phyloP scores from a whole-genome alignment of 2,329 filamentous ascomycete species.

The Trichoderma citrinoviride region DNA sequence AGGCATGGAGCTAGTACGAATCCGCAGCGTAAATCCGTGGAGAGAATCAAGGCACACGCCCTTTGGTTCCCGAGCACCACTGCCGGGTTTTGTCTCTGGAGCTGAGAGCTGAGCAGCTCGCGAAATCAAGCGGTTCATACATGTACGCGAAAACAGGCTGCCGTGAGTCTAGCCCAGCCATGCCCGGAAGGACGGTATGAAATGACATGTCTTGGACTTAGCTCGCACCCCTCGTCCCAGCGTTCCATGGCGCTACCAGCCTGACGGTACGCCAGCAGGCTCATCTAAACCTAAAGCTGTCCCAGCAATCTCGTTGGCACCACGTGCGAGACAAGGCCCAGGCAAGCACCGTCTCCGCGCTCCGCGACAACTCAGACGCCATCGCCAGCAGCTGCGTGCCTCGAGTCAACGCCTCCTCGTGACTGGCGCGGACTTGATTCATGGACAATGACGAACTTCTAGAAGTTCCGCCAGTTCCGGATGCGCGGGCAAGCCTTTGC shows the following conservation, averaged over 20 bases:
- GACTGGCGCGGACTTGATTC: slow-evolving; percentile 6
- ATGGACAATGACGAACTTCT: slow-evolving; percentile 13
- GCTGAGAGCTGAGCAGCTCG: neutral
- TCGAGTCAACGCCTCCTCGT: slow-evolving; percentile 15
- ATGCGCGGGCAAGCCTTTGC: neutral
- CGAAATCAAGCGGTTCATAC: slow-evolving; percentile 6
- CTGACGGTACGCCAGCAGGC: slow-evolving; percentile 16
- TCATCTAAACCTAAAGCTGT: slow-evolving; percentile 19
- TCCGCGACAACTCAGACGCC: slow-evolving; percentile 15
- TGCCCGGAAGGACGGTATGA: neutral
- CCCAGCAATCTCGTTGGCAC: slow-evolving; percentile 12
- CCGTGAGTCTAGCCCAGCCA: neutral
- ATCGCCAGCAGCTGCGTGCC: neutral
- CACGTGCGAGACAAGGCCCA: slow-evolving; percentile 18
- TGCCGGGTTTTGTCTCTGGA: neutral
- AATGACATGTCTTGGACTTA: neutral
- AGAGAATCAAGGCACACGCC: neutral
- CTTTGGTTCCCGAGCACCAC: neutral
- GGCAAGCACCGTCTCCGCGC: slow-evolving; percentile 9
- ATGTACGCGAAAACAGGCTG: neutral
- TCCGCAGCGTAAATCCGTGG: slow-evolving; percentile 2
- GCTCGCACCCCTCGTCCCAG: neutral
- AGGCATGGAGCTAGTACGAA: slow-evolving; percentile 1
- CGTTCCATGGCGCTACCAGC: slow-evolving; percentile 7
- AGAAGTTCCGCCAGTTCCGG: slow-evolving; percentile 17